Percentiles rank a stretch among this genome's conserved stretches.
Conservation (phyloP, 805 yeast genomes). For the Wickerhamomyces kurtzmanii region DNA sequence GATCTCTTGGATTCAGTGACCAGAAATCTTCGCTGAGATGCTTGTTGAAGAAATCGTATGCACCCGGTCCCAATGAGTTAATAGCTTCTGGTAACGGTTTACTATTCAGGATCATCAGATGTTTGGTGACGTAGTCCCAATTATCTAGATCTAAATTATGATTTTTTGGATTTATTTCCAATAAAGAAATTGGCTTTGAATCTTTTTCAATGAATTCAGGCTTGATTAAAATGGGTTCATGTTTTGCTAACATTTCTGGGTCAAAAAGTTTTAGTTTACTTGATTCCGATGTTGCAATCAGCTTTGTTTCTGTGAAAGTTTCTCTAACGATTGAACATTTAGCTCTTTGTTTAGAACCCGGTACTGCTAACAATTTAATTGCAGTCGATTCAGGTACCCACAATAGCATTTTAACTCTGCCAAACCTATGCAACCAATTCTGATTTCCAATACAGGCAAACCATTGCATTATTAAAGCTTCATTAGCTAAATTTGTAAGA, state of each 20-base stretch:
- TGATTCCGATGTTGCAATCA: constrained; percentile 38
- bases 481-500: constrained; percentile 43
- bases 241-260: constrained; percentile 7
- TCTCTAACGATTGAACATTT: constrained; percentile 59
- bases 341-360: constrained; percentile 41
- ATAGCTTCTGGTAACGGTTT: constrained; percentile 37
- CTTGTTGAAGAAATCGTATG: constrained; percentile 36
- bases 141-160: constrained; percentile 38
- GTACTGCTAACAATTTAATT: constrained; percentile 48
- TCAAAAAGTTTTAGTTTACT: constrained; percentile 12
- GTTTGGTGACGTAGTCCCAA: constrained; percentile 60
- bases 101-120: constrained; percentile 38
- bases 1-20: constrained; percentile 32
- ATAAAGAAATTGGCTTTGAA: constrained; percentile 34
- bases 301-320: constrained; percentile 45
- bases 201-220: constrained; percentile 18
- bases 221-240: constrained; percentile 21
- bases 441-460: constrained; percentile 53
- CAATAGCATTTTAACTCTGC: constrained; percentile 65
- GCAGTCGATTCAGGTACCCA: constrained; percentile 58
- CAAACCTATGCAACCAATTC: constrained; percentile 68
- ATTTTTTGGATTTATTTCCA: constrained; percentile 46
- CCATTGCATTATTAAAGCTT: constrained; percentile 68
- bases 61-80: constrained; percentile 73
- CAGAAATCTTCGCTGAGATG: constrained; percentile 27